Conservation (phyloP, 208 protist genomes). For the Crithidia bombi region DNA sequence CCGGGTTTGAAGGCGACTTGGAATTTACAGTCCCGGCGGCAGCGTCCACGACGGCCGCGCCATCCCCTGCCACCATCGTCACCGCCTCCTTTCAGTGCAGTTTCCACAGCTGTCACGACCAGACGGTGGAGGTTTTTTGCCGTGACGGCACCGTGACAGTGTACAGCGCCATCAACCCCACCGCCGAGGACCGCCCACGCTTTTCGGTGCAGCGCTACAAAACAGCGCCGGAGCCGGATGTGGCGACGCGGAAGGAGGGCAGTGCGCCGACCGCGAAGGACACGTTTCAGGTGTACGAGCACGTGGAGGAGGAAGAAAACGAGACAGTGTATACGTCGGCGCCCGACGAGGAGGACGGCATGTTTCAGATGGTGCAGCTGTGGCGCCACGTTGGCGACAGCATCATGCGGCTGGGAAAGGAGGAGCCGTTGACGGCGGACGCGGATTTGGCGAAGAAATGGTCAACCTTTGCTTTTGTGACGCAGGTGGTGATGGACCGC, state of each 20-base stretch:
- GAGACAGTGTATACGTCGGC: constrained; percentile 37
- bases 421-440: constrained; percentile 48
- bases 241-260: constrained; percentile 27
- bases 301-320: constrained; percentile 28
- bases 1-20: constrained; percentile 64
- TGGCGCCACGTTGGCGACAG: constrained; percentile 69
- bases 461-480: constrained; percentile 51
- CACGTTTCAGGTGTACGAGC: constrained; percentile 28
- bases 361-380: constrained; percentile 63
- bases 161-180: constrained; percentile 69
- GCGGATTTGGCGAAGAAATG: constrained; percentile 55
- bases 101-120: constrained; percentile 60
- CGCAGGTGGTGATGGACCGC: constrained; percentile 64
- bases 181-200: constrained; percentile 37
- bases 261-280: constrained; percentile 13
- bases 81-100: constrained; percentile 70
- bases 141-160: constrained; percentile 57
- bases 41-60: neutral
- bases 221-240: constrained; percentile 13
- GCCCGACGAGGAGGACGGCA: constrained; percentile 31
- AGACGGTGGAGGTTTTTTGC: constrained; percentile 55
- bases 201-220: constrained; percentile 34
- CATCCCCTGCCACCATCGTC: constrained; percentile 14
- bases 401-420: constrained; percentile 46
- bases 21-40: constrained; percentile 38